Conservation (phyloP, 176 grass and related monocot genomes). For the Oryza nivara region DNA sequence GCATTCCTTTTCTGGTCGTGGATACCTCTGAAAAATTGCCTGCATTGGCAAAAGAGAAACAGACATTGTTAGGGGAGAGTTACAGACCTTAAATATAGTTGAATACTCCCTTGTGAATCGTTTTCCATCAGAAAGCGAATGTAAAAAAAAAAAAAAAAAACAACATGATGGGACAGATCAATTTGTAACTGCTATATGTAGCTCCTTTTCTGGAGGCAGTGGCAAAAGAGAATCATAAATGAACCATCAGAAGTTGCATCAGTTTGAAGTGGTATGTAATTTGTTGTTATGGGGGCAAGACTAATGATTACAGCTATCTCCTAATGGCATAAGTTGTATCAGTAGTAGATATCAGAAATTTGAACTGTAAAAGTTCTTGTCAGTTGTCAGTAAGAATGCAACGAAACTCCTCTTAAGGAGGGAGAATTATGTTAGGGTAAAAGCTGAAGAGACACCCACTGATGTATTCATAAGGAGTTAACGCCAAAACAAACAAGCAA, state of each 20-base stretch:
- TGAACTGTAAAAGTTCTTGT: neutral
- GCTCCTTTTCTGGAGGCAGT: neutral
- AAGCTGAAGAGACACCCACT: neutral
- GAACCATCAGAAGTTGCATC: constrained; percentile 10
- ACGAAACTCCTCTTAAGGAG: neutral
- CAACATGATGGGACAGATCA: neutral
- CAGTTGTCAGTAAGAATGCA: constrained; percentile 10
- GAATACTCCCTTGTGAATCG: neutral
- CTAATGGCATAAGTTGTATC: constrained; percentile 2
- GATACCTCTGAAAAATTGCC: constrained; percentile 89
- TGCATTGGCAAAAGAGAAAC: constrained; percentile 39
- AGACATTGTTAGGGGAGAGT: constrained; percentile 19
- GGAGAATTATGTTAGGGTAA: constrained; percentile 5
- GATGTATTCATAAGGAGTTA: constrained; percentile 17
- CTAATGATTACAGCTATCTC: constrained; percentile 6
- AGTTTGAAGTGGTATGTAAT: constrained; percentile 4
- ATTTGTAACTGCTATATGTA: neutral
- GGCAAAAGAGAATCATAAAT: neutral
- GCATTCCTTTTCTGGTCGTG: constrained; percentile 85
- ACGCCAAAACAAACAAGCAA: neutral
- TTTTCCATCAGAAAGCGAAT: neutral
- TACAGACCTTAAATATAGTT: constrained; percentile 20
- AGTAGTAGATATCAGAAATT: neutral
- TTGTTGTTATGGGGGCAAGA: neutral
- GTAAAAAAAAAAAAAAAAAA: neutral